Conservation (phyloP, 257 asterid genomes). For the Rhazya stricta region DNA sequence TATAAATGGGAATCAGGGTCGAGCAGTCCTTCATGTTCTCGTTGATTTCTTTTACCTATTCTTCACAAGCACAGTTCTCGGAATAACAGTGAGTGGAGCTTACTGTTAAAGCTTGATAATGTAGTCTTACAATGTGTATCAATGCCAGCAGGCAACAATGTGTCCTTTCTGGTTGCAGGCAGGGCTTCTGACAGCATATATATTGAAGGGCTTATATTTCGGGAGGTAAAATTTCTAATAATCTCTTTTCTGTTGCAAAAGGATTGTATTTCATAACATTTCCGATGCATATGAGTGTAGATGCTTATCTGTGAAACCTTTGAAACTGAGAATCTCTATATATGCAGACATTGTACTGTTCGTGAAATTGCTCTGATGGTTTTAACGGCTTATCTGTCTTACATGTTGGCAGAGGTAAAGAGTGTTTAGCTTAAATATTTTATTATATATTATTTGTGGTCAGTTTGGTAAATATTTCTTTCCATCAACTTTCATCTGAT, state of each 20-base stretch:
- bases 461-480: neutral
- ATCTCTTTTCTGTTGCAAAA: neutral
- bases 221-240: slow-evolving; percentile 48
- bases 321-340: slow-evolving; percentile 13
- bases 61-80: slow-evolving; percentile 86
- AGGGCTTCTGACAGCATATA: slow-evolving; percentile 70
- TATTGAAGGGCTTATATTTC: slow-evolving; percentile 75
- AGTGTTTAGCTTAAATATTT: neutral
- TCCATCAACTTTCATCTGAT: neutral
- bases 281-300: neutral
- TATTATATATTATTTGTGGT: neutral
- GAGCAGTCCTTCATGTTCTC: slow-evolving; percentile 53
- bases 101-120: neutral
- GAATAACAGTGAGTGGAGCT: slow-evolving; percentile 60
- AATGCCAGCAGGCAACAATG: neutral
- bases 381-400: slow-evolving; percentile 88
- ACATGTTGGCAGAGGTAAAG: slow-evolving; percentile 94
- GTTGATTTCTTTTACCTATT: slow-evolving; percentile 72
- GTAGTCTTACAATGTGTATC: no score
- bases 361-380: slow-evolving; percentile 88
- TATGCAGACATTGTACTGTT: slow-evolving; percentile 72
- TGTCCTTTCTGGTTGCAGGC: slow-evolving; percentile 45
- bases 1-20: slow-evolving; percentile 49
- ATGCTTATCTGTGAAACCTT: neutral
- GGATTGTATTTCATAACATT: neutral